Percentiles rank a stretch among this genome's conserved stretches.
Evolutionary conservation across 2,329 filamentous ascomycete genomes (phyloP).

Genomic region (Colletotrichum neosansevieriae): DNA sequence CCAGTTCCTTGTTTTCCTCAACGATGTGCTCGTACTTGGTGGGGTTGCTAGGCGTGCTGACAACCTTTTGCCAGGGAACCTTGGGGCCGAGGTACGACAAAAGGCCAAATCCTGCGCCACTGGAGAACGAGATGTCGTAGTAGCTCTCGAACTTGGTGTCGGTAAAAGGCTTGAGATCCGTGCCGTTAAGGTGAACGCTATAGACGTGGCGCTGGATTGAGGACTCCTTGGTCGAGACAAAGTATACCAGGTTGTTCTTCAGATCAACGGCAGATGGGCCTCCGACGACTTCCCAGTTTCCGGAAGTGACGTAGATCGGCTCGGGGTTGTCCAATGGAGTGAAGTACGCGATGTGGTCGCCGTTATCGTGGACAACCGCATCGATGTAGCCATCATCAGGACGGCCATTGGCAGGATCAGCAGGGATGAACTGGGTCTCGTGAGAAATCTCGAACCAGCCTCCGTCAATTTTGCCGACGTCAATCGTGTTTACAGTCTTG

Average conservation of each 20-base stretch:
- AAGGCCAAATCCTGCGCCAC: conserved; percentile 84
- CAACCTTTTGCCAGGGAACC: conserved; percentile 91
- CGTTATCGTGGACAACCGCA: conserved; percentile 85
- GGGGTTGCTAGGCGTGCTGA: conserved; percentile 81
- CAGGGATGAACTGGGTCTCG: conserved; percentile 86
- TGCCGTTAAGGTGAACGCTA: conserved; percentile 86
- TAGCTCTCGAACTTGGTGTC: conserved; percentile 80
- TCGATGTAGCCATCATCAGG: conserved; percentile 92
- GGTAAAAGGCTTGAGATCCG: conserved; percentile 78
- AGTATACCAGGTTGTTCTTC: conserved; percentile 89
- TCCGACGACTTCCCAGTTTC: conserved; percentile 90
- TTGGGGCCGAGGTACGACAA: conserved; percentile 85
- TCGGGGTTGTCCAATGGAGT: conserved; percentile 84
- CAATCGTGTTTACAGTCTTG: conserved; percentile 81
- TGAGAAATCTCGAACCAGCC: conserved; percentile 98
- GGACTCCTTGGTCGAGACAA: conserved; percentile 85
- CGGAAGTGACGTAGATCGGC: conserved; percentile 88
- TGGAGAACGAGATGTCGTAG: conserved; percentile 87
- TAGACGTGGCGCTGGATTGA: conserved; percentile 94
- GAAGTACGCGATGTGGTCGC: conserved; percentile 95
- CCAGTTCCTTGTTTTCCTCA: conserved; percentile 81
- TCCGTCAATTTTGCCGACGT: conserved; percentile 88
- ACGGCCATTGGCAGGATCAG: conserved; percentile 81
- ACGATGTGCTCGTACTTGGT: conserved; percentile 76
- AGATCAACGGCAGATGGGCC: conserved; percentile 89